phyloP scores from a whole-genome alignment of 2,329 filamentous ascomycete species.

The Beauveria asiatica region DNA sequence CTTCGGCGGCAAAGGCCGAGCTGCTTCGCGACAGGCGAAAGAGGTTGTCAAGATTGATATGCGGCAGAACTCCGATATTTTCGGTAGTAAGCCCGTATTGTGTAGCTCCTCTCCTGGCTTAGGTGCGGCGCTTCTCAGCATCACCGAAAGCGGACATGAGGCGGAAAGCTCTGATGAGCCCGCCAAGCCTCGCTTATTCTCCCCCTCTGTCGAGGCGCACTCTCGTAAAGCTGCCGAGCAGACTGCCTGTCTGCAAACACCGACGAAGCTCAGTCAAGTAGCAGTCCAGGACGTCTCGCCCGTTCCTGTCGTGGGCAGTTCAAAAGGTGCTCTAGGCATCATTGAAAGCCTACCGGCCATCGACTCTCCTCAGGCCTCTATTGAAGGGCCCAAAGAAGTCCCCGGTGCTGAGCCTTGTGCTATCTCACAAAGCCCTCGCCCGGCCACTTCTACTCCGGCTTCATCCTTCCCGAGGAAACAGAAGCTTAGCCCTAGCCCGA shows the following conservation, averaged over 20 bases:
- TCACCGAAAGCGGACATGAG: conserved; percentile 1
- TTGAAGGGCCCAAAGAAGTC: background rate
- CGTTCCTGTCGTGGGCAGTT: background rate
- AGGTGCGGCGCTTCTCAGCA: background rate
- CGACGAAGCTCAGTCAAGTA: background rate
- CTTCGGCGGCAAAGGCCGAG: conserved; percentile 3
- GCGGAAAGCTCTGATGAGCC: background rate
- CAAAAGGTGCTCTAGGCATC: background rate
- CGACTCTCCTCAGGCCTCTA: background rate
- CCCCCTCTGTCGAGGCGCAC: background rate
- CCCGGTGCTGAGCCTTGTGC: background rate
- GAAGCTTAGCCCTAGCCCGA: conserved; percentile 5
- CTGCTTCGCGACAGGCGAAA: conserved; percentile 6
- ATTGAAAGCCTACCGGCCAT: background rate
- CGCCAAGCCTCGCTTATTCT: background rate
- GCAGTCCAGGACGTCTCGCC: background rate
- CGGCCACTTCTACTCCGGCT: background rate
- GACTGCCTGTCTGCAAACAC: background rate
- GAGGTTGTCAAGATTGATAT: conserved; percentile 27
- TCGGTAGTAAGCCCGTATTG: conserved; percentile 17
- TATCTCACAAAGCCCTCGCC: conserved; percentile 1
- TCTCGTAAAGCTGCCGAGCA: background rate
- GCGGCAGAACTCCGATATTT: conserved; percentile 28
- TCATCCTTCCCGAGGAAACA: background rate
- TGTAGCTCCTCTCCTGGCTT: background rate